These are phyloP conservation scores for Xanthoconium stramineum DNA, from an alignment of 768 basidiomycete genomes.

Conservation along the genomic window DNA sequence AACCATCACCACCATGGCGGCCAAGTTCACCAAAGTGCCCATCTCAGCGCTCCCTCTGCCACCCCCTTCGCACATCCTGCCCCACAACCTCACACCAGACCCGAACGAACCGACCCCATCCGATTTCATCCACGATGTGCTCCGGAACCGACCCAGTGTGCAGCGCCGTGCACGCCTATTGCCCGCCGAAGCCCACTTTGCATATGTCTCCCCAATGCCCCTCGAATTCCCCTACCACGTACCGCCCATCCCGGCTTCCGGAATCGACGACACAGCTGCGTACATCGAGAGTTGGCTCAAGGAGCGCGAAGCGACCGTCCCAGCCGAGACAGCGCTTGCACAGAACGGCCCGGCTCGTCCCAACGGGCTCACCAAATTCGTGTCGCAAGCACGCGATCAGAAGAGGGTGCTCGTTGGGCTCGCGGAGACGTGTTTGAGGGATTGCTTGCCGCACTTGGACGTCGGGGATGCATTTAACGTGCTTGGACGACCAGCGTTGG, in stretches of 20 bases:
- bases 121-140: slow-evolving; percentile 49
- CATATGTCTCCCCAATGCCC: slow-evolving; percentile 82
- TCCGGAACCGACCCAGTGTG: slow-evolving; percentile 52
- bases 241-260: slow-evolving; percentile 47
- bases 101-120: slow-evolving; percentile 47
- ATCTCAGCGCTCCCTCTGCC: slow-evolving; percentile 50
- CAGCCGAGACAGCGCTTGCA: slow-evolving; percentile 1
- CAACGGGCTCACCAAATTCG: slow-evolving; percentile 44
- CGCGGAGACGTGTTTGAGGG: slow-evolving; percentile 61
- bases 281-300: slow-evolving; percentile 79
- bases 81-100: slow-evolving; percentile 59
- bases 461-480: slow-evolving; percentile 77
- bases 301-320: slow-evolving; percentile 55
- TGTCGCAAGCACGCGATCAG: slow-evolving; percentile 48
- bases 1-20: slow-evolving; percentile 17
- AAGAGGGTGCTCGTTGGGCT: slow-evolving; percentile 66
- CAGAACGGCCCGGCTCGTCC: not conserved
- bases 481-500: slow-evolving; percentile 59
- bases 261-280: slow-evolving; percentile 48
- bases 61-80: slow-evolving; percentile 38
- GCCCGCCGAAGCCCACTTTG: slow-evolving; percentile 59
- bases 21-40: slow-evolving; percentile 27
- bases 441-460: slow-evolving; percentile 82
- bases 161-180: slow-evolving; percentile 70
- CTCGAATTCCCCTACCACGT: slow-evolving; percentile 81